phyloP scores from a whole-genome alignment of 768 basidiomycete genomes.

The Arthromyces matolae region DNA sequence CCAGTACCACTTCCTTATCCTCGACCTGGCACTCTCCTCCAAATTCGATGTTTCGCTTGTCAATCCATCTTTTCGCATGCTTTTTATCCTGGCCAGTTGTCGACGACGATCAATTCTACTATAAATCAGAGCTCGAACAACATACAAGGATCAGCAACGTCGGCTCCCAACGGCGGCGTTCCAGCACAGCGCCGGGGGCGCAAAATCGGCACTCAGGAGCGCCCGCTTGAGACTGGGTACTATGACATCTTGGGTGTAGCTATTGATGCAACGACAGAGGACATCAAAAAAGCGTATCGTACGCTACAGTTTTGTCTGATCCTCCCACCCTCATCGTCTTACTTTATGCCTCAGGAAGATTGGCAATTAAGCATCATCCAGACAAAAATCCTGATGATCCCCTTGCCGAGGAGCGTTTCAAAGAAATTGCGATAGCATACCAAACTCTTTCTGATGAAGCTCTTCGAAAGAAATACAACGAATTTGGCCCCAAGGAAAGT shows the following conservation, averaged over 20 bases:
- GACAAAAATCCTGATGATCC: conserved; percentile 93
- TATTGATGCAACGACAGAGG: conserved; percentile 72
- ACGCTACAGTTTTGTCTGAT: conserved; percentile 21
- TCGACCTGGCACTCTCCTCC: conserved; percentile 53
- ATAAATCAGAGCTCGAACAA: conserved; percentile 8
- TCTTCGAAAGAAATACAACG: conserved; percentile 84
- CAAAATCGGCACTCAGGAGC: conserved; percentile 86
- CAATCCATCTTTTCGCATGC: conserved; percentile 54
- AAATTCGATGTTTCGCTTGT: conserved; percentile 71
- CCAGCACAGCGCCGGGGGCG: conserved; percentile 46
- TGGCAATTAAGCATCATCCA: conserved; percentile 89
- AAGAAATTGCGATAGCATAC: conserved; percentile 86
- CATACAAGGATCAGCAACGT: conserved; percentile 20
- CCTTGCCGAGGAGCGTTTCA: conserved; percentile 81
- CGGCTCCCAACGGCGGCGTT: conserved; percentile 22
- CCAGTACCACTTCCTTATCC: conserved; percentile 58
- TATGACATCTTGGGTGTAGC: conserved; percentile 82
- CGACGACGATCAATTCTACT: conserved; percentile 20
- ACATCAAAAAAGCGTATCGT: conserved; percentile 92
- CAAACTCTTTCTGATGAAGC: conserved; percentile 78
- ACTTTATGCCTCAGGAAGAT: conserved; percentile 45
- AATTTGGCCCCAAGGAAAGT: conserved; percentile 83
- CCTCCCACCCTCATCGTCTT: not conserved
- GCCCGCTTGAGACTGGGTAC: conserved; percentile 86
- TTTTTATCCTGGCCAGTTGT: conserved; percentile 65